Evolutionary conservation across 2,329 filamentous ascomycete species (phyloP).

Genomic region (Paecilomyces sp.): DNA sequence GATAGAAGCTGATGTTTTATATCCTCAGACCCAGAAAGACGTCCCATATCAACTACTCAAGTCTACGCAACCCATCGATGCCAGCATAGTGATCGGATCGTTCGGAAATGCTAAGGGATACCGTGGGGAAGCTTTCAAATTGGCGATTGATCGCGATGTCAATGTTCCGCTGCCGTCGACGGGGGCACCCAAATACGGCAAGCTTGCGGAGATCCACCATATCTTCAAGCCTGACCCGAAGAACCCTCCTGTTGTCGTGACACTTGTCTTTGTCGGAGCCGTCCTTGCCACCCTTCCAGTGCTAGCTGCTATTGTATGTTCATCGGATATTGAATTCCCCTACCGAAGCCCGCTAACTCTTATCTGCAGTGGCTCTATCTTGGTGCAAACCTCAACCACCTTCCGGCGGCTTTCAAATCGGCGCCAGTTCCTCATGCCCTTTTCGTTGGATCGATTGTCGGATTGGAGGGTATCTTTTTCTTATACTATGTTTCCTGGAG

Average conservation of each 20-base stretch:
- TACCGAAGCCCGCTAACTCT: constrained; percentile 13
- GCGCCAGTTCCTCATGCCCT: constrained; percentile 74
- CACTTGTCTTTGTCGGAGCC: constrained; percentile 66
- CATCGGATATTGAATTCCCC: not conserved
- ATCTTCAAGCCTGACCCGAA: constrained; percentile 74
- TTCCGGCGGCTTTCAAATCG: constrained; percentile 64
- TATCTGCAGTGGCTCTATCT: constrained; percentile 65
- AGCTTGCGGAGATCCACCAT: constrained; percentile 79
- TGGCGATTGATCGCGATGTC: constrained; percentile 59
- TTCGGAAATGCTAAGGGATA: constrained; percentile 69
- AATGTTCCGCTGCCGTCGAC: constrained; percentile 53
- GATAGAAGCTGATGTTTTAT: constrained; percentile 1
- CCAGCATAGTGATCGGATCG: constrained; percentile 77
- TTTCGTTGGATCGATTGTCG: constrained; percentile 81
- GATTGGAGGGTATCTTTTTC: constrained; percentile 88
- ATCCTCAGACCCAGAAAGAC: constrained; percentile 71
- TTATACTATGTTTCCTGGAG: constrained; percentile 91
- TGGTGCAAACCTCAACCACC: constrained; percentile 75
- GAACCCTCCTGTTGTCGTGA: constrained; percentile 74
- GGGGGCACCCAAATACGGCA: constrained; percentile 74
- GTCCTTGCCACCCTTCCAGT: constrained; percentile 68
- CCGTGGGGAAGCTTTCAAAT: constrained; percentile 63
- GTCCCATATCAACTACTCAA: constrained; percentile 75
- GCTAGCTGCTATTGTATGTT: constrained; percentile 62
- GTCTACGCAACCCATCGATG: constrained; percentile 61